A percentile compares a stretch with the other conserved stretches of the same genome.
Conservation (phyloP, 192 early-diverging fungal species). For the Funneliformis mosseae region DNA sequence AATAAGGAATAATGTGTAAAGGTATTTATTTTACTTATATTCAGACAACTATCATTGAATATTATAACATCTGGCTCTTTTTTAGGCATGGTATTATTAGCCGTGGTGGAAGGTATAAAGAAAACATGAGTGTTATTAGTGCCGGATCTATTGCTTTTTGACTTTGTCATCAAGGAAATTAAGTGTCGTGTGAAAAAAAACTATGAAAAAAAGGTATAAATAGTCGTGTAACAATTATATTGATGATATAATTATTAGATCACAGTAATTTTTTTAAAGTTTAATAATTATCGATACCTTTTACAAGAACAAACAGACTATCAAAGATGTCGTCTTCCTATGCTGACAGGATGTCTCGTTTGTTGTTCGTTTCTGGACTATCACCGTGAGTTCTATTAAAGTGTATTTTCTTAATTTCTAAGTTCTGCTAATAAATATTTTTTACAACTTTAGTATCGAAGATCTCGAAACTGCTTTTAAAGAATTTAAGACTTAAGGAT, state of each 20-base stretch:
- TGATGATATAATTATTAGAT: too few relatives aligned
- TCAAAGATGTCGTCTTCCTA: neutral
- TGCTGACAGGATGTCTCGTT: slow-evolving; percentile 24
- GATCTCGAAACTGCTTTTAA: slow-evolving; percentile 23
- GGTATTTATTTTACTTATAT: too few relatives aligned
- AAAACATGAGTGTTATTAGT: too few relatives aligned
- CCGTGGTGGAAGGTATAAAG: neutral
- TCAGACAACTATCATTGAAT: slow-evolving; percentile 36
- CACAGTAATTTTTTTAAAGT: too few relatives aligned
- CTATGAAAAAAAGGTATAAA: too few relatives aligned
- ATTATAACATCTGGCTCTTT: slow-evolving; percentile 42
- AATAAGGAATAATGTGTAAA: too few relatives aligned
- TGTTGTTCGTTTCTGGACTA: slow-evolving; percentile 25
- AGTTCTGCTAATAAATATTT: neutral
- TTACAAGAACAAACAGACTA: too few relatives aligned
- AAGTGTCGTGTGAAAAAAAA: too few relatives aligned
- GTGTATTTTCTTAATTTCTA: neutral
- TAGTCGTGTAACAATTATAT: too few relatives aligned
- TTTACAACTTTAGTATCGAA: slow-evolving; percentile 8
- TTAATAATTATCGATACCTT: too few relatives aligned
- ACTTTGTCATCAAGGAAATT: too few relatives aligned
- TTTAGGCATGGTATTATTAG: neutral
- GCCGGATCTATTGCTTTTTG: too few relatives aligned
- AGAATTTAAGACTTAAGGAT: slow-evolving; percentile 29
- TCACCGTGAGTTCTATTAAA: slow-evolving; percentile 12